Evolutionary conservation across 768 basidiomycete genomes (phyloP).

Genomic region (Naganishia friedmannii): DNA sequence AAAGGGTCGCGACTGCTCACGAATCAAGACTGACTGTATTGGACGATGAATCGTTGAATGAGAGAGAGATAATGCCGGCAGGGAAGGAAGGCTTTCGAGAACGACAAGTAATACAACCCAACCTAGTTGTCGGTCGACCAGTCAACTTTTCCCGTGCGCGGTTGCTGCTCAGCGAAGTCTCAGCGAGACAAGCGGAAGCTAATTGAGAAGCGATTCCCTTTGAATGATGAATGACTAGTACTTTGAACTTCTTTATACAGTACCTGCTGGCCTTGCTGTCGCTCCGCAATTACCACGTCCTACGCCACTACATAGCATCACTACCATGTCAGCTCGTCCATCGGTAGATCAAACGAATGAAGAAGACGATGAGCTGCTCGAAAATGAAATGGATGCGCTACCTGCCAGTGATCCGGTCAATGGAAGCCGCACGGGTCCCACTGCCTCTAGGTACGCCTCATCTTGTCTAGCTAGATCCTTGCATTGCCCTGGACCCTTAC

Average conservation of each 20-base stretch:
- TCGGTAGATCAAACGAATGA: neutral
- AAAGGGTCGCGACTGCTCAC: neutral
- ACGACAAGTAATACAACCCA: too few relatives aligned
- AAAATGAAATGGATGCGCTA: conserved; percentile 6
- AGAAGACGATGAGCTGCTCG: conserved; percentile 2
- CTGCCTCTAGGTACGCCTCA: neutral
- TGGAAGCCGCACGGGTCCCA: neutral
- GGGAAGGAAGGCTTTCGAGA: too few relatives aligned
- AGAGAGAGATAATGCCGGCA: too few relatives aligned
- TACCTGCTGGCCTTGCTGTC: too few relatives aligned
- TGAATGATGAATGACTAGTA: neutral
- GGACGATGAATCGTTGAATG: too few relatives aligned
- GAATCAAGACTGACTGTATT: neutral
- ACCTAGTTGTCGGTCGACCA: too few relatives aligned
- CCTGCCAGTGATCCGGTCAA: conserved; percentile 3
- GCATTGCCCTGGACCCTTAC: neutral
- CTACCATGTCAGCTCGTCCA: neutral
- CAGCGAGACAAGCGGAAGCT: neutral
- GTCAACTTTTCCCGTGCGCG: conserved; percentile 17
- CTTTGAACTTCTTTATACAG: neutral
- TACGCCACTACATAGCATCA: neutral
- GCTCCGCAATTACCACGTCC: neutral
- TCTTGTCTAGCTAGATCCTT: neutral
- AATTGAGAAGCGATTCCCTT: neutral
- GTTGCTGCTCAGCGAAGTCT: too few relatives aligned